phyloP scores from a whole-genome alignment of 345 rosid genomes.

The Pugionium dolabratum region DNA sequence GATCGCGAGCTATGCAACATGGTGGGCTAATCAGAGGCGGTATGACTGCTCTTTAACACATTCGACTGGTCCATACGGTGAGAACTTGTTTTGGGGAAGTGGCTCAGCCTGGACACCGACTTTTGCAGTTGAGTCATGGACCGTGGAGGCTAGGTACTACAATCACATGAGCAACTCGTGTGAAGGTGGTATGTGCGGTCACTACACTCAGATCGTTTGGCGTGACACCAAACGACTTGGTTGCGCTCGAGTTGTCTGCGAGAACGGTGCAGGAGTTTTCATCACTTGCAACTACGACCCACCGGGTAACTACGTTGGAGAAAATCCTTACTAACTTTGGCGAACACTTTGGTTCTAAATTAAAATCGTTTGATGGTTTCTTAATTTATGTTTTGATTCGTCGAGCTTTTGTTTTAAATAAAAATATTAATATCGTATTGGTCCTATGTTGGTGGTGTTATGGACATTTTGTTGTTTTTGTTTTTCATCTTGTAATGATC shows the following conservation, averaged over 20 bases:
- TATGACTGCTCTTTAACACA: slow-evolving; percentile 67
- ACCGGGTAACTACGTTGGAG: slow-evolving; percentile 84
- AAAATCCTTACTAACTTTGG: slow-evolving; percentile 63
- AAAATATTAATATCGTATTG: background rate
- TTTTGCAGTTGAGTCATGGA: slow-evolving; percentile 68
- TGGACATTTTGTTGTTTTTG: slow-evolving; percentile 22
- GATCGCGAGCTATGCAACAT: slow-evolving; percentile 51
- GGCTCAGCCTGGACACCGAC: slow-evolving; percentile 67
- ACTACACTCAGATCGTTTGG: slow-evolving; percentile 91
- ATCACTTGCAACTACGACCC: slow-evolving; percentile 93
- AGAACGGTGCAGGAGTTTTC: slow-evolving; percentile 59
- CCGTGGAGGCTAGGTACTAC: slow-evolving; percentile 59
- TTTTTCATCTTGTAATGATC: slow-evolving; percentile 16
- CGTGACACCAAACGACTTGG: slow-evolving; percentile 58
- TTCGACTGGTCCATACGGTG: slow-evolving; percentile 82
- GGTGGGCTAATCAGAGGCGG: slow-evolving; percentile 64
- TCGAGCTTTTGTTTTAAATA: background rate
- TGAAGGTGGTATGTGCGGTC: slow-evolving; percentile 61
- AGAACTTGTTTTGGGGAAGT: slow-evolving; percentile 93
- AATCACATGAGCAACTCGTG: slow-evolving; percentile 61
- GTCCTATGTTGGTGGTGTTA: slow-evolving; percentile 19
- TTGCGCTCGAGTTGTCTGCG: slow-evolving; percentile 66
- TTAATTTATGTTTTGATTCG: background rate
- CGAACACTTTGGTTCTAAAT: slow-evolving; percentile 16
- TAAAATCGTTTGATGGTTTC: slow-evolving; percentile 1